Base-by-base conservation (phyloP, 805 yeast species). In the Metschnikowia drakensbergensis region DNA sequence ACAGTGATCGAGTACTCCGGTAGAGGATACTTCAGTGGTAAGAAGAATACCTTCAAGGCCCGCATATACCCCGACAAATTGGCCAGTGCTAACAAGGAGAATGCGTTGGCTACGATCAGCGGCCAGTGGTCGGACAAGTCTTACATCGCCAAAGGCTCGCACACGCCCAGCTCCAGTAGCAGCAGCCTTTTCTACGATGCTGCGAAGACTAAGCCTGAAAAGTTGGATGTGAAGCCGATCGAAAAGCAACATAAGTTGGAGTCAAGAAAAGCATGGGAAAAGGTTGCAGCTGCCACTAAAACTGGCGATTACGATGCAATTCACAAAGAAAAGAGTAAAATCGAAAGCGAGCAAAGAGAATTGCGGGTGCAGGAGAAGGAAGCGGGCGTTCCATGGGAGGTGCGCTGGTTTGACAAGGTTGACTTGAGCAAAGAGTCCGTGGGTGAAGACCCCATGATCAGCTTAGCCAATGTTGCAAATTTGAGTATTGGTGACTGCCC, bases 41-140 rank as follows among this genome's bases (percentile, higher is more conserved):
- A 91, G 76, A 92, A 91, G 74, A 91, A 94, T 71, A 70, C 90
- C 13, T 89, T 86, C 72, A 94, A 91, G 70, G 96, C 96, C 26
- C 80, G 92, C 62, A 76, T 94, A 51, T 86, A 64, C 64, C 78
- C 77, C 58, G 80, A 79, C 61, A 60, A 66, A 45, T 67, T 69
- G 27, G 71, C 77, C n/a, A 72, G 77, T 31, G 68, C 75, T 9
- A 62, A 72, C 47, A 80, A 79, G 55, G 80, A 77, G 31, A 80
- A 82, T 51, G 88, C 95, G 1, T 68, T 89, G 48, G 87, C 80
- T 69, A 86, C 96, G 11, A 83, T 94, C 51, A 60, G 74, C 41
- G 99, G 99, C 41, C 97, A 90, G 72, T 94, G 98, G 99, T 83
- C 94, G 11, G 92, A 85, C 30, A 71, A 72, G 54, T 85, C 92